Conservation (phyloP, 805 yeast species). For the Pichia cephalocereana region DNA sequence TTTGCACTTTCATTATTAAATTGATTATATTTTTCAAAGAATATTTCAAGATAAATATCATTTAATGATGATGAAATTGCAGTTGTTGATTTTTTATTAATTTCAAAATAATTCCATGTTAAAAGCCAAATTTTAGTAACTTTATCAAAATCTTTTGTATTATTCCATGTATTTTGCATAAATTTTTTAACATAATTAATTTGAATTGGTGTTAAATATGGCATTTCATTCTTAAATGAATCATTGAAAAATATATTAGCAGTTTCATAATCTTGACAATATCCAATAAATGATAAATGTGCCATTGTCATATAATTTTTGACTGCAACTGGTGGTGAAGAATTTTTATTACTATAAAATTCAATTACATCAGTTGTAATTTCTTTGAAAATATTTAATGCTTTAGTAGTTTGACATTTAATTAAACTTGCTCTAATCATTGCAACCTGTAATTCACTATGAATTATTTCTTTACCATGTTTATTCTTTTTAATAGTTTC, state of each 20-base stretch:
- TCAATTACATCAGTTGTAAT: conserved; percentile 41
- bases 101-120: conserved; percentile 47
- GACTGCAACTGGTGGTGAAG: conserved; percentile 25
- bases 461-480: conserved; percentile 16
- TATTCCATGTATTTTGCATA: conserved; percentile 48
- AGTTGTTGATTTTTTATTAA: conserved; percentile 39
- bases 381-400: conserved; percentile 52
- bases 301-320: conserved; percentile 54
- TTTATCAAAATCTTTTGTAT: conserved; percentile 45
- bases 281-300: conserved; percentile 71
- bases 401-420: conserved; percentile 54
- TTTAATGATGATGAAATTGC: conserved; percentile 67
- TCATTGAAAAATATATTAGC: conserved; percentile 68
- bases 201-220: conserved; percentile 61
- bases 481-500: conserved; percentile 28
- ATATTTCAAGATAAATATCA: conserved; percentile 59
- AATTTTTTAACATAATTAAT: conserved; percentile 63
- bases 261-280: conserved; percentile 58
- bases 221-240: conserved; percentile 57
- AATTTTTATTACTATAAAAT: conserved; percentile 14
- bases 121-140: conserved; percentile 54
- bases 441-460: conserved; percentile 49
- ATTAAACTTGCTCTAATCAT: conserved; percentile 65
- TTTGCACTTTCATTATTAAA: conserved; percentile 44
- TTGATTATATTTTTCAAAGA: conserved; percentile 50